Percentiles rank a stretch among this genome's conserved stretches.
Conservation (phyloP, 345 rosid species). For the Alliaria petiolata region DNA sequence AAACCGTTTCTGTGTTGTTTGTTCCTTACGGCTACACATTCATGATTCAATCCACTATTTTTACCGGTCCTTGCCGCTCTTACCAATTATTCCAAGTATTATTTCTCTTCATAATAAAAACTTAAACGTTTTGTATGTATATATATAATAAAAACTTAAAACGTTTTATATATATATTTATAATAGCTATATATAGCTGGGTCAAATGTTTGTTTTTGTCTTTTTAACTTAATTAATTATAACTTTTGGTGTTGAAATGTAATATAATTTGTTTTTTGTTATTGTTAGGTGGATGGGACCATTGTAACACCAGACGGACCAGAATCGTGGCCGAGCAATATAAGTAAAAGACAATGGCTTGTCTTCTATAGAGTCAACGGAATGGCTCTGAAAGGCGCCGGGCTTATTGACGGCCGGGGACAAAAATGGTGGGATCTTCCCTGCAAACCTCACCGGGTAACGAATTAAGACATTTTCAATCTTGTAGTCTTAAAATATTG, state of each 20-base stretch:
- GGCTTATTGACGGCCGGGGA: conserved; percentile 82
- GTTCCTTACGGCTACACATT: conserved; percentile 66
- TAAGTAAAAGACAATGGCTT: conserved; percentile 88
- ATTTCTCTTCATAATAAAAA: neutral
- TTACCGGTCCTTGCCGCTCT: conserved; percentile 88
- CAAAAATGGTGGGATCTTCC: conserved; percentile 99
- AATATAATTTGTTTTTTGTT: neutral
- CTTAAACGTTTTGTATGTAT: neutral
- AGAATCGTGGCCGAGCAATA: conserved; percentile 60
- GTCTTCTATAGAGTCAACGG: conserved; percentile 74
- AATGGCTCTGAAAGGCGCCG: conserved; percentile 80
- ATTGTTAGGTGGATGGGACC: conserved; percentile 53
- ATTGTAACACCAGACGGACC: conserved; percentile 72
- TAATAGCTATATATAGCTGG: too few species aligned
- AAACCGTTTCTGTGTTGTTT: conserved; percentile 34
- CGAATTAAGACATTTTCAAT: neutral
- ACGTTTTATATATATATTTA: too few species aligned
- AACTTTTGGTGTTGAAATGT: neutral
- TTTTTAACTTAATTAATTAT: neutral
- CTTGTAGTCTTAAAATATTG: too few species aligned
- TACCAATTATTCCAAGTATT: conserved; percentile 64
- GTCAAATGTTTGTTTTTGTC: neutral
- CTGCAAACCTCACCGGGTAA: conserved; percentile 95
- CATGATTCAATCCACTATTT: conserved; percentile 83
- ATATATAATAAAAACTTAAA: too few species aligned